A percentile compares a stretch with the other conserved stretches of the same genome.
phyloP scores from a whole-genome alignment of 2,329 filamentous ascomycete species.

The Trichoderma breve region DNA sequence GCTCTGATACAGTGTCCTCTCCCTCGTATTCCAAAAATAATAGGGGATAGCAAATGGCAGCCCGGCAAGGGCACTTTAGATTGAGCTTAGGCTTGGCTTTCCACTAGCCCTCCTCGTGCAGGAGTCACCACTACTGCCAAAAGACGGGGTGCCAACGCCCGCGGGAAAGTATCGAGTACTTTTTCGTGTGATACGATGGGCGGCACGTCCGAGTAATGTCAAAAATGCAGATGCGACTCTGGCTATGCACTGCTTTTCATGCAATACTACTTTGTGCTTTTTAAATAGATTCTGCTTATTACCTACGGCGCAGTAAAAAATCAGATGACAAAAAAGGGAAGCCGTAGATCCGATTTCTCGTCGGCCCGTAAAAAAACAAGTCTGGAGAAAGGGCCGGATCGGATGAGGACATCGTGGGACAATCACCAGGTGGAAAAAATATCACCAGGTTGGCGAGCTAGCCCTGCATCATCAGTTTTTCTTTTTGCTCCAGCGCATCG shows the following conservation, averaged over 20 bases:
- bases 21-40: conserved; percentile 9
- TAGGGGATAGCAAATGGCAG: neutral
- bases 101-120: neutral
- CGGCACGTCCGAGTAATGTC: neutral
- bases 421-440: neutral
- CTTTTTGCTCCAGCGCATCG: neutral
- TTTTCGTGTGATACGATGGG: neutral
- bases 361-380: neutral
- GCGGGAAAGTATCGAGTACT: neutral
- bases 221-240: neutral
- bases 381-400: neutral
- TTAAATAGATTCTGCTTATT: neutral
- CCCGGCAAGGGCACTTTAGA: neutral
- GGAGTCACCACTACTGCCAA: neutral
- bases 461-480: neutral
- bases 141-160: neutral
- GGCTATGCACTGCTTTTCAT: neutral
- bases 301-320: neutral
- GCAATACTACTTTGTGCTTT: neutral
- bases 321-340: neutral
- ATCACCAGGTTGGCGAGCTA: neutral
- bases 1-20: neutral
- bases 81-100: conserved; percentile 3
- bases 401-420: neutral
- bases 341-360: neutral